A percentile compares a stretch with the other conserved stretches of the same genome.
These are phyloP conservation scores for Argentina anserina DNA, from an alignment of 306 rosid genomes.

Conservation along the genomic window DNA sequence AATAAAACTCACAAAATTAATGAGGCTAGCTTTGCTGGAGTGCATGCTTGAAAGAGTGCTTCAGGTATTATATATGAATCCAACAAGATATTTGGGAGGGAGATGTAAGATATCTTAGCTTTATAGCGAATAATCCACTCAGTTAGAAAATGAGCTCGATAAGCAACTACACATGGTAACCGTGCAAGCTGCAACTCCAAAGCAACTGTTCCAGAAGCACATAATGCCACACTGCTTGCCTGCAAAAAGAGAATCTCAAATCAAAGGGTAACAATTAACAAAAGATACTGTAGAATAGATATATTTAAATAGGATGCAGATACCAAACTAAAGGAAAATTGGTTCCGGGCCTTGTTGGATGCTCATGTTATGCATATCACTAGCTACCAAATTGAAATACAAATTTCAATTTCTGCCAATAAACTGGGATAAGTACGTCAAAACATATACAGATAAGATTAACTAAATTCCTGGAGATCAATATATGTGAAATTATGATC, in stretches of 20 bases:
- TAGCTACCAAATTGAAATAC: background rate
- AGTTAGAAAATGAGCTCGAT: constrained; percentile 81
- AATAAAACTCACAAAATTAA: constrained; percentile 42
- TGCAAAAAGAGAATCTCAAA: constrained; percentile 33
- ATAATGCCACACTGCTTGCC: constrained; percentile 84
- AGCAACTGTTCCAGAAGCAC: constrained; percentile 88
- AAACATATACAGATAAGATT: background rate
- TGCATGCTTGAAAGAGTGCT: constrained; percentile 68
- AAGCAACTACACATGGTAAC: constrained; percentile 75
- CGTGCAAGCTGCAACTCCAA: constrained; percentile 84
- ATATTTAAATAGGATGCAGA: background rate
- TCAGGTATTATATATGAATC: constrained; percentile 71
- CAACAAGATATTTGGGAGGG: constrained; percentile 85
- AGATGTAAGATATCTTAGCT: constrained; percentile 63
- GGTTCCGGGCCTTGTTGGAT: background rate
- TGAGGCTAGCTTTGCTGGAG: constrained; percentile 47
- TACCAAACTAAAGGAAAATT: background rate
- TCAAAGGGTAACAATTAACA: background rate
- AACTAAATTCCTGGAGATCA: background rate
- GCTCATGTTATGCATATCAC: background rate
- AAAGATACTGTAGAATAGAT: background rate
- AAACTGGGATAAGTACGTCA: background rate
- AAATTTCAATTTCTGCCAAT: background rate
- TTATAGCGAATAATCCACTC: constrained; percentile 64
- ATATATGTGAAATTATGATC: background rate